phyloP scores from a whole-genome alignment of 768 basidiomycete genomes.

The Asterophora lycoperdoides region DNA sequence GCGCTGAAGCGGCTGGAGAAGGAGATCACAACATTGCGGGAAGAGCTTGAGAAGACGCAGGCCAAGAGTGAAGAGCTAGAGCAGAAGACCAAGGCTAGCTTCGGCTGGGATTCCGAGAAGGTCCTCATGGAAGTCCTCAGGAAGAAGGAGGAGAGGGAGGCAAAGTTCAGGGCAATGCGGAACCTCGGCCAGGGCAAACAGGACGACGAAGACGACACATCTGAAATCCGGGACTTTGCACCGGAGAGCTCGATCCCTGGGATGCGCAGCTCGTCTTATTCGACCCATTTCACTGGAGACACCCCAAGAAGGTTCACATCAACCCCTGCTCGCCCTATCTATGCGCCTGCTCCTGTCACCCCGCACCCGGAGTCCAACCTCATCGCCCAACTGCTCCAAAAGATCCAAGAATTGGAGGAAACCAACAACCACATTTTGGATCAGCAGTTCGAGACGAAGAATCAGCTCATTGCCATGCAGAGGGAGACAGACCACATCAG shows the following conservation, averaged over 20 bases:
- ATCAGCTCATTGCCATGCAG: constrained; percentile 64
- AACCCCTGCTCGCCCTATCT: constrained; percentile 14
- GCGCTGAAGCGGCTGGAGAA: constrained; percentile 71
- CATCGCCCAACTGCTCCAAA: constrained; percentile 65
- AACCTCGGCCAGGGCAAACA: constrained; percentile 28
- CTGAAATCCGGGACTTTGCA: constrained; percentile 53
- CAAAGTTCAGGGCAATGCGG: constrained; percentile 51
- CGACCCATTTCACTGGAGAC: constrained; percentile 26
- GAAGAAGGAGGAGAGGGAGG: constrained; percentile 49
- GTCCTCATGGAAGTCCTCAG: constrained; percentile 40
- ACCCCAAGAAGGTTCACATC: constrained; percentile 16
- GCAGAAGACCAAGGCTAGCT: constrained; percentile 50
- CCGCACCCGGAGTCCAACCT: constrained; percentile 46
- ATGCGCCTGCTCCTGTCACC: constrained; percentile 10
- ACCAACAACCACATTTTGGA: constrained; percentile 63
- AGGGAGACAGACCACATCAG: constrained; percentile 68
- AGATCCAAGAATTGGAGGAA: constrained; percentile 75
- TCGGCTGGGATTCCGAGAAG: constrained; percentile 31
- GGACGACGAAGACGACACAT: constrained; percentile 25
- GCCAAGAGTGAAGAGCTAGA: constrained; percentile 68
- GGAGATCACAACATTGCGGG: constrained; percentile 70
- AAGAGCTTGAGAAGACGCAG: constrained; percentile 75
- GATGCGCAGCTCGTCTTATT: constrained; percentile 25
- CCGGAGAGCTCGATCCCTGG: constrained; percentile 47
- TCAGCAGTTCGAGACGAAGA: constrained; percentile 59